Evolutionary conservation across 2,329 filamentous ascomycete genomes (phyloP), one percentile per base, ranked within the genome.

Genomic region (Trichoderma citrinoviride): DNA sequence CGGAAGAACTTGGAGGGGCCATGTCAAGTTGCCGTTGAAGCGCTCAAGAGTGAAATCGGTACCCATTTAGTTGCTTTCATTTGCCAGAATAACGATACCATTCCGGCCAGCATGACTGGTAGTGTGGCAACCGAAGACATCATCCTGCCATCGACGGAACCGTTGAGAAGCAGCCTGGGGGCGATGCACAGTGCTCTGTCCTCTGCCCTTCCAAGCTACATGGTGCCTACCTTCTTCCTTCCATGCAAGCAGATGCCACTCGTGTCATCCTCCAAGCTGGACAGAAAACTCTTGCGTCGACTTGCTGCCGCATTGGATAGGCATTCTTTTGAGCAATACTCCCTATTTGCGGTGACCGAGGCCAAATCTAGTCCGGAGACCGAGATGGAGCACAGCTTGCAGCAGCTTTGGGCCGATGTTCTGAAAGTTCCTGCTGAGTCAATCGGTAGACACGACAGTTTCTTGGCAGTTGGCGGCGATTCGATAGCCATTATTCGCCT

Each of bases 381-480:
- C 15, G 15, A 15, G 3, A 66, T 64, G 65, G 66, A 67, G 23
- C 23, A 4, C 3, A 3, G 37, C 3, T 7, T 67, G 17, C 57
- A 46, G 53, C 2, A 23, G 7, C 15, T 63, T 2, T 67, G 66
- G 66, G 56, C 63, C 0, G 27, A 66, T 8, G 15, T 62, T 25
- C 50, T 67, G 3, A 47, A 54, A 1, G 17, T 66, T 2, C n/a
- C 53, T 21, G 14, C 23, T 15, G 15, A 43, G 2, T 52, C 50
- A 2, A 66, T 67, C 21, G 60, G 66, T 2, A 33, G 33, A 15
- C 17, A 66, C 19, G 66, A 67, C 21, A 58, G 46, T 29, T 67
- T 67, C 50, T 37, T 67, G n/a, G 21, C 25, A 17, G 62, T 66
- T n/a, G 66, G 66, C 15, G 66, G 66, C 3, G 66, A 67, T 44